Conservation (phyloP, 768 basidiomycete genomes). For the Mycena rebaudengoi region DNA sequence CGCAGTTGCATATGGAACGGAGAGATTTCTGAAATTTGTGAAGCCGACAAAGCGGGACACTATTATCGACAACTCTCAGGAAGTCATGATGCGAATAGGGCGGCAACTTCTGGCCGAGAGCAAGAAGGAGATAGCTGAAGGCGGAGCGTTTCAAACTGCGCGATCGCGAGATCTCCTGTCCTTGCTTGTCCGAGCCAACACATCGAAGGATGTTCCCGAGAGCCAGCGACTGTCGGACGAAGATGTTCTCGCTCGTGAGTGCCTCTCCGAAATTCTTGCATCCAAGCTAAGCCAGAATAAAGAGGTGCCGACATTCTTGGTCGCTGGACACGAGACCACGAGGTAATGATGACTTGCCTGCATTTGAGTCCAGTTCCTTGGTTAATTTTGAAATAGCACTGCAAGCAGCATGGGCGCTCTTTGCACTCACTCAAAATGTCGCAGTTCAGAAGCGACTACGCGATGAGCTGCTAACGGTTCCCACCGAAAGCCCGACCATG, state of each 20-base stretch:
- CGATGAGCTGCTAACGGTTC: conserved; percentile 59
- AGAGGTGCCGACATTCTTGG: conserved; percentile 70
- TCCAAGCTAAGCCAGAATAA: background rate
- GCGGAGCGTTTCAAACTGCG: conserved; percentile 35
- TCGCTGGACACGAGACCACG: conserved; percentile 68
- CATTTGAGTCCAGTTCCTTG: background rate
- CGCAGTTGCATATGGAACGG: background rate
- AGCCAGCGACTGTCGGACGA: conserved; percentile 64
- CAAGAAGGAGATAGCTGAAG: conserved; percentile 45
- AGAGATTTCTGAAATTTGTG: conserved; percentile 9
- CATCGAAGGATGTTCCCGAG: conserved; percentile 64
- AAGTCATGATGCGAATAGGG: conserved; percentile 60
- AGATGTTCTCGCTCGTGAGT: conserved; percentile 65
- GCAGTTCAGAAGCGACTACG: conserved; percentile 64
- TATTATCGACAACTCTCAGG: conserved; percentile 25
- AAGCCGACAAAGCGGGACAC: conserved; percentile 34
- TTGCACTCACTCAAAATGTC: conserved; percentile 56
- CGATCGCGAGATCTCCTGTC: conserved; percentile 61
- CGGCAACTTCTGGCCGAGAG: conserved; percentile 55
- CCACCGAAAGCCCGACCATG: conserved; percentile 69
- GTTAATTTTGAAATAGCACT: conserved; percentile 39
- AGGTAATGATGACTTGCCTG: conserved; percentile 39
- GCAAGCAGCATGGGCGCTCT: conserved; percentile 66
- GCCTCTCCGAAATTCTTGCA: background rate
- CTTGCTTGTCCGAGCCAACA: conserved; percentile 68